These are phyloP conservation scores for Candida chauliodis DNA, from an alignment of 805 yeast species.

Conservation along the genomic window DNA sequence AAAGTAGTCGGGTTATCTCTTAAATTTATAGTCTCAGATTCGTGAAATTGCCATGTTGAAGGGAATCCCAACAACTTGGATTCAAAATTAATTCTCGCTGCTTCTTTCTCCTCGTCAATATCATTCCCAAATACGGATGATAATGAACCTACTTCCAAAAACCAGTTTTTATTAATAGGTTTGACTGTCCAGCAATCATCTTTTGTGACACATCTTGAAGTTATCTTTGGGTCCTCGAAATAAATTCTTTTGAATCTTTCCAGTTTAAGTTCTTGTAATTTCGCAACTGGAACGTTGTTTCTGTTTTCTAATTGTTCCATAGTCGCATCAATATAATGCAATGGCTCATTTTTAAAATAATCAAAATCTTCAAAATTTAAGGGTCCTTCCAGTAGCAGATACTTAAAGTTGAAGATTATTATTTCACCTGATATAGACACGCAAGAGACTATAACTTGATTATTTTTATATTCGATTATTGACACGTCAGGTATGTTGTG, in stretches of 20 bases:
- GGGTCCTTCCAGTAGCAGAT: constrained; percentile 25
- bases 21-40: constrained; percentile 19
- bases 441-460: constrained; percentile 29
- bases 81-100: constrained; percentile 32
- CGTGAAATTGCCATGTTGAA: constrained; percentile 32
- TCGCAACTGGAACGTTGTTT: constrained; percentile 9
- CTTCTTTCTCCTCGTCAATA: constrained; percentile 27
- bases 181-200: constrained; percentile 56
- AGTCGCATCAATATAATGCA: constrained; percentile 24
- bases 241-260: constrained; percentile 18
- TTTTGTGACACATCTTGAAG: constrained; percentile 31
- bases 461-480: constrained; percentile 14
- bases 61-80: constrained; percentile 39
- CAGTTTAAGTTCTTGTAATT: neutral
- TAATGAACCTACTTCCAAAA: constrained; percentile 48
- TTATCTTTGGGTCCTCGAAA: constrained; percentile 24
- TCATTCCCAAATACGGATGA: constrained; percentile 44
- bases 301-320: constrained; percentile 22
- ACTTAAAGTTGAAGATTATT: constrained; percentile 33
- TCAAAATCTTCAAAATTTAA: constrained; percentile 14
- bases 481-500: constrained; percentile 57
- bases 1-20: constrained; percentile 4
- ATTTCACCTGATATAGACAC: constrained; percentile 49
- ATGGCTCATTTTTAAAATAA: constrained; percentile 7
- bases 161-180: constrained; percentile 35